These are phyloP conservation scores for Trichopus zeylanicus DNA, from an alignment of 116 monocot species.

Conservation along the genomic window DNA sequence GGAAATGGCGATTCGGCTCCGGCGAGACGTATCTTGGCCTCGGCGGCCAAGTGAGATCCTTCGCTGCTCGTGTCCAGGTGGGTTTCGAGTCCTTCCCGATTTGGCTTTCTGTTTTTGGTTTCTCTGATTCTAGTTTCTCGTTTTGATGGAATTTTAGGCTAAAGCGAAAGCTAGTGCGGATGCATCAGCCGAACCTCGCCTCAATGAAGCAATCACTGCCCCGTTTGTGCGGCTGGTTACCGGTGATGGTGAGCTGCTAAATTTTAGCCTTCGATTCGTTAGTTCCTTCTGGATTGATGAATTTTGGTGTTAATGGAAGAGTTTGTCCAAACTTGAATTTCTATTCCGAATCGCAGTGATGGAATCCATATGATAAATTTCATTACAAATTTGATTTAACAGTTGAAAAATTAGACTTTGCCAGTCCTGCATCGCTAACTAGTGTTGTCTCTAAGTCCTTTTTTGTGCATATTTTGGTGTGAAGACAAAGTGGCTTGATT, in stretches of 20 bases:
- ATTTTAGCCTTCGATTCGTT: too few species aligned
- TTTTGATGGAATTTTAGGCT: slow-evolving; percentile 1
- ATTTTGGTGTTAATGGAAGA: too few species aligned
- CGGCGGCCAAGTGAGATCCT: not conserved
- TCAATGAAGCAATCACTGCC: slow-evolving; percentile 38
- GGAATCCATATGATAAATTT: too few species aligned
- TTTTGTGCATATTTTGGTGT: too few species aligned
- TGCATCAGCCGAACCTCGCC: slow-evolving; percentile 16
- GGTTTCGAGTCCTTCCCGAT: not conserved
- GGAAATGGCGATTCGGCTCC: not conserved
- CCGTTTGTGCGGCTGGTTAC: slow-evolving; percentile 46
- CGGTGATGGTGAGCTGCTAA: slow-evolving; percentile 57
- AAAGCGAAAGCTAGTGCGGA: slow-evolving; percentile 12
- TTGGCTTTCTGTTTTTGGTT: not conserved
- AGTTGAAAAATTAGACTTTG: too few species aligned
- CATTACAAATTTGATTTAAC: too few species aligned
- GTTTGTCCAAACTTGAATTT: too few species aligned
- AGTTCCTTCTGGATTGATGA: too few species aligned
- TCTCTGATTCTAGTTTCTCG: not conserved
- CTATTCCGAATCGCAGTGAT: too few species aligned
- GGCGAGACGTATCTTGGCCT: not conserved
- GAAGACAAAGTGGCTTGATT: too few species aligned
- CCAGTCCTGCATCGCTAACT: too few species aligned
- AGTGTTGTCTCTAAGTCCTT: too few species aligned
- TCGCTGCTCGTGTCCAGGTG: slow-evolving; percentile 18